A percentile compares a stretch with the other conserved stretches of the same genome.
phyloP scores from a whole-genome alignment of 1,284 basidiomycete genomes.

The Dichomitus squalens region DNA sequence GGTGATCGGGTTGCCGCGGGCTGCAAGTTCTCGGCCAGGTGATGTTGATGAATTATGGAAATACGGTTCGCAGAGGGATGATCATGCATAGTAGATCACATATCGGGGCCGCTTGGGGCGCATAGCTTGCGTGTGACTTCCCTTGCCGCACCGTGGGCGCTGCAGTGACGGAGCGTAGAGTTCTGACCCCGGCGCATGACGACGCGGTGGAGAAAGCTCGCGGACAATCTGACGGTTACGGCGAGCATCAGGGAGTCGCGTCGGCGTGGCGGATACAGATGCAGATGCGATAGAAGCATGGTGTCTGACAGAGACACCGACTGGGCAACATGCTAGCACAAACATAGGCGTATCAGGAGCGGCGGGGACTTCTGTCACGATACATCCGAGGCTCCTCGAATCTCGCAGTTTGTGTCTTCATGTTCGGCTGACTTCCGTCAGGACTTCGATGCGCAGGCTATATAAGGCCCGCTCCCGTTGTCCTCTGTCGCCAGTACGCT shows the following conservation, averaged over 20 bases:
- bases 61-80: background rate
- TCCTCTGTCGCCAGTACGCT: background rate
- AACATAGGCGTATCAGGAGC: background rate
- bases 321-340: background rate
- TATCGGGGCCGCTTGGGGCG: background rate
- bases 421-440: background rate
- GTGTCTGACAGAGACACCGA: background rate
- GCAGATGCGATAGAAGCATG: background rate
- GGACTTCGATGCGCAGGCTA: background rate
- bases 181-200: background rate
- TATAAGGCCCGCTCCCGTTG: background rate
- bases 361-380: background rate
- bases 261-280: background rate
- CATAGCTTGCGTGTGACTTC: slow-evolving; percentile 1
- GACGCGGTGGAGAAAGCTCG: background rate
- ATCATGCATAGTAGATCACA: background rate
- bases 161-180: background rate
- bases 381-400: background rate
- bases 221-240: background rate
- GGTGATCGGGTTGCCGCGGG: background rate
- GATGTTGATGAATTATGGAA: background rate
- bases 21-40: background rate
- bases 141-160: background rate
- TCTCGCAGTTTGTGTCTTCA: background rate
- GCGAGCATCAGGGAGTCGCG: background rate